Conservation (phyloP, 768 basidiomycete species). For the Paxillus rubicundulus region DNA sequence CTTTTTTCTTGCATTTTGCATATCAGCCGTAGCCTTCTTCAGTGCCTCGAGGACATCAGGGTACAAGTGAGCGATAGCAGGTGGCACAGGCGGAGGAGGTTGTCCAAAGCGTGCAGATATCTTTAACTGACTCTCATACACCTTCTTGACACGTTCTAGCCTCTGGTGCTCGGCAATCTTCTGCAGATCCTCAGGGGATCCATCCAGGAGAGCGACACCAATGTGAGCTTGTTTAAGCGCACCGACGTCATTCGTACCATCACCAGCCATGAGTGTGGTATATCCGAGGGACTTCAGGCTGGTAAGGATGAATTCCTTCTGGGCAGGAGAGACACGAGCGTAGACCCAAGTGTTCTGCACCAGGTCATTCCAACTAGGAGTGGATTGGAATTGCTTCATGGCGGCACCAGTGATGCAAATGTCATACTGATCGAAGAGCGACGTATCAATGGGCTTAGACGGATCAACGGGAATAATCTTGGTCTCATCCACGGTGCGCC, state of each 20-base stretch:
- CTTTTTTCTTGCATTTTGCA: constrained; percentile 62
- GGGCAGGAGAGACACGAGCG: constrained; percentile 91
- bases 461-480: constrained; percentile 87
- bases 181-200: constrained; percentile 86
- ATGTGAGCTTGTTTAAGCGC: constrained; percentile 98
- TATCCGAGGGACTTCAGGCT: constrained; percentile 88
- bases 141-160: constrained; percentile 89
- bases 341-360: constrained; percentile 98
- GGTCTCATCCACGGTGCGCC: constrained; percentile 91
- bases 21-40: constrained; percentile 67
- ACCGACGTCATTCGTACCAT: constrained; percentile 98
- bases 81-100: constrained; percentile 90
- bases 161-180: constrained; percentile 93
- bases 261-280: constrained; percentile 95
- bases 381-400: constrained; percentile 79
- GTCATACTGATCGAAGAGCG: constrained; percentile 84
- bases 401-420: constrained; percentile 96
- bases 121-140: constrained; percentile 93
- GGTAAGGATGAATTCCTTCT: constrained; percentile 95
- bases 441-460: constrained; percentile 67
- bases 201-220: constrained; percentile 90
- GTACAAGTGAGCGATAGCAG: constrained; percentile 80
- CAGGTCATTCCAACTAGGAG: constrained; percentile 71
- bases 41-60: constrained; percentile 92
- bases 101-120: constrained; percentile 90